These are phyloP conservation scores for Stemphylium beticola DNA, from an alignment of 2,329 filamentous ascomycete genomes.

Conservation along the genomic window DNA sequence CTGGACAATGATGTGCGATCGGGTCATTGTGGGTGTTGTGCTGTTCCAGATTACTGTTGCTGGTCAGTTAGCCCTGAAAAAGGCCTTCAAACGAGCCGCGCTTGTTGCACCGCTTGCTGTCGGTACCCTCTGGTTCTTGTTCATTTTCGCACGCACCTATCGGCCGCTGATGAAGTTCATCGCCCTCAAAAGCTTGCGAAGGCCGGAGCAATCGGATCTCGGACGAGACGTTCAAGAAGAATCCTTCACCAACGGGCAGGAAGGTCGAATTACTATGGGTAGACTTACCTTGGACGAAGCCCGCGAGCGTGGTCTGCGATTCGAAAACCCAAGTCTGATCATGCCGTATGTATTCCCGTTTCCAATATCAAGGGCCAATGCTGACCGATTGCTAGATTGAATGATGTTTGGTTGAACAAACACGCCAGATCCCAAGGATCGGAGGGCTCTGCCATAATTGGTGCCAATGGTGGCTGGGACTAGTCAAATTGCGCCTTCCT, in stretches of 20 bases:
- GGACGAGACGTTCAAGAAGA: constrained; percentile 55
- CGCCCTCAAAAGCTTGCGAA: constrained; percentile 81
- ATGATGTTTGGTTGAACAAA: constrained; percentile 69
- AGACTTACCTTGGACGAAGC: constrained; percentile 74
- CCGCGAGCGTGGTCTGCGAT: constrained; percentile 71
- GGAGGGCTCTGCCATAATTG: constrained; percentile 28
- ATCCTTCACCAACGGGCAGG: constrained; percentile 17
- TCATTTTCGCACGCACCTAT: constrained; percentile 80
- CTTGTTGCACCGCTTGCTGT: constrained; percentile 78
- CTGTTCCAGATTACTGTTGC: constrained; percentile 93
- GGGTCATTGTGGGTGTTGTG: constrained; percentile 82
- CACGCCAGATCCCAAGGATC: constrained; percentile 30
- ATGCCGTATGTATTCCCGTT: constrained; percentile 62
- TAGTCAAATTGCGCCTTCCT: constrained; percentile 8
- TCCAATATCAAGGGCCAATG: background rate
- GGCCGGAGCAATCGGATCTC: constrained; percentile 61
- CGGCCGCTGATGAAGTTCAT: constrained; percentile 92
- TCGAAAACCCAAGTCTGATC: constrained; percentile 78
- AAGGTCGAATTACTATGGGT: constrained; percentile 16
- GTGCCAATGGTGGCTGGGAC: constrained; percentile 22
- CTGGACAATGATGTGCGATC: constrained; percentile 96
- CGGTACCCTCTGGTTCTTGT: constrained; percentile 86
- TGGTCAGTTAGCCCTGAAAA: constrained; percentile 77
- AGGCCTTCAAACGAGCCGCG: constrained; percentile 74
- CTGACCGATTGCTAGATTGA: constrained; percentile 57